Evolutionary conservation across 441 rosid genomes (phyloP).

Genomic region (Gossypium schwendimanii): DNA sequence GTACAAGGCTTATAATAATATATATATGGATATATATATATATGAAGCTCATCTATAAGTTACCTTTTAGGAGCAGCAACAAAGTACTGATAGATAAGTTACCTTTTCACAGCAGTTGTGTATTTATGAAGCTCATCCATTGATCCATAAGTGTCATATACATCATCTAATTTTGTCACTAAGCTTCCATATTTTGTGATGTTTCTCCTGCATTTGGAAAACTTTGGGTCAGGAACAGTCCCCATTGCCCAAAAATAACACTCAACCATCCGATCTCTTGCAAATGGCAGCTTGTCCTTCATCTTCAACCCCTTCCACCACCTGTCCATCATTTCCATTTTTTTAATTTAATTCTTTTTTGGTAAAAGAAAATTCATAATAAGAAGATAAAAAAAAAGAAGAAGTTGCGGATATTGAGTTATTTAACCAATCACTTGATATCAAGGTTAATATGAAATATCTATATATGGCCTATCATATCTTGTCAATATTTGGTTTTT

Average conservation of each 20-base stretch:
- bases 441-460: no score
- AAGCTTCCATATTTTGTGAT: neutral
- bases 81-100: neutral
- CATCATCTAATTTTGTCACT: neutral
- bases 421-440: no score
- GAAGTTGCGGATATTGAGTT: no score
- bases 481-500: no score
- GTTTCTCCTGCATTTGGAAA: neutral
- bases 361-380: neutral
- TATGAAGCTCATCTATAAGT: no score
- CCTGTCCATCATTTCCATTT: neutral
- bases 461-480: no score
- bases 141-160: slow-evolving; percentile 1
- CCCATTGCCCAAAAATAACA: slow-evolving; percentile 8
- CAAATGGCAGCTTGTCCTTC: neutral
- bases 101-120: neutral
- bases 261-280: slow-evolving; percentile 6
- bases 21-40: no score
- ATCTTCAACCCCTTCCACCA: slow-evolving; percentile 6
- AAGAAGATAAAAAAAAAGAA: no score
- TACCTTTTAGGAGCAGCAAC: no score
- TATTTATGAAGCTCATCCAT: neutral
- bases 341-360: neutral
- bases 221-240: neutral
- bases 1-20: no score